Conservation (phyloP, 805 yeast species). For the Starmerella gropengiesseri region DNA sequence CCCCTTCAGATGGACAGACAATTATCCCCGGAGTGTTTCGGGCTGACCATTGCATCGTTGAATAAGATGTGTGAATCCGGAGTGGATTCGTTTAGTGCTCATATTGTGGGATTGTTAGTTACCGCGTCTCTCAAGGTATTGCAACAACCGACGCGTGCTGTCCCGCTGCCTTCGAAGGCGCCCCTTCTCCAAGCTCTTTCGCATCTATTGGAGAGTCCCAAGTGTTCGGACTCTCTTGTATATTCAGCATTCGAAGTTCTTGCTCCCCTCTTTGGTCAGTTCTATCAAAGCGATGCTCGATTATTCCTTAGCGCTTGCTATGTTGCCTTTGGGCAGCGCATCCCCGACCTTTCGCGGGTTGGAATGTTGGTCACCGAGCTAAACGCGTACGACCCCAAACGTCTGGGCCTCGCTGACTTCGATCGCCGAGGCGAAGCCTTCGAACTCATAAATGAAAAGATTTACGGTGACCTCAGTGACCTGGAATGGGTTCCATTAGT, state of each 20-base stretch:
- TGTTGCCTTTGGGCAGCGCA: slow-evolving; percentile 41
- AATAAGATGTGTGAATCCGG: slow-evolving; percentile 41
- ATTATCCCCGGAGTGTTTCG: slow-evolving; percentile 13
- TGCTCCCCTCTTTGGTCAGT: slow-evolving; percentile 48
- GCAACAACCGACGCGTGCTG: slow-evolving; percentile 44
- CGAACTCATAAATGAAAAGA: slow-evolving; percentile 47
- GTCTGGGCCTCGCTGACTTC: slow-evolving; percentile 69
- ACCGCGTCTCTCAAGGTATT: slow-evolving; percentile 49
- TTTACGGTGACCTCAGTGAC: slow-evolving; percentile 37
- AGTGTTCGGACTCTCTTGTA: slow-evolving; percentile 18
- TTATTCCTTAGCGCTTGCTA: slow-evolving; percentile 50
- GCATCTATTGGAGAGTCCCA: slow-evolving; percentile 37
- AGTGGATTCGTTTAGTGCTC: slow-evolving; percentile 45
- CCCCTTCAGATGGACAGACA: slow-evolving; percentile 16
- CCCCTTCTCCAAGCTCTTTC: slow-evolving; percentile 49
- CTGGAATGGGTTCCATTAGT: slow-evolving; percentile 73
- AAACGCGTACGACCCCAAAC: slow-evolving; percentile 53
- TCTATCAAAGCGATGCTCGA: slow-evolving; percentile 53
- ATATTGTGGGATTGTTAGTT: slow-evolving; percentile 43
- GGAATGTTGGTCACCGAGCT: slow-evolving; percentile 49
- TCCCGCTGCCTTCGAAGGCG: slow-evolving; percentile 43
- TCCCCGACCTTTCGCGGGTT: slow-evolving; percentile 36
- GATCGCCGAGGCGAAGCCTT: slow-evolving; percentile 62
- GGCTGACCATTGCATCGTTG: slow-evolving; percentile 20
- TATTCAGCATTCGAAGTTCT: slow-evolving; percentile 35